Base-by-base conservation (phyloP, 345 rosid species). In the Gossypium longicalyx region DNA sequence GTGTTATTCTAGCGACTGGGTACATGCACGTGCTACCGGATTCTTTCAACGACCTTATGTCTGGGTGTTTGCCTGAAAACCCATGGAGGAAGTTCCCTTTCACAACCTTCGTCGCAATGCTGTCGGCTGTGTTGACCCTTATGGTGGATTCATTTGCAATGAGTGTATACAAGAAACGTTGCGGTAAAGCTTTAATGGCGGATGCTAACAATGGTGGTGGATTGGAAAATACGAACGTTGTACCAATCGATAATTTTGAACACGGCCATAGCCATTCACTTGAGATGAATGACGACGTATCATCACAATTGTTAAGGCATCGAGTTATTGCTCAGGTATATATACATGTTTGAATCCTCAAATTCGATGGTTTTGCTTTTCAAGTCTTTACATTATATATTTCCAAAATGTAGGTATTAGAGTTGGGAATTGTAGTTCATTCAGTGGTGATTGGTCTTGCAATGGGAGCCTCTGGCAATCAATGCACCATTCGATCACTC, bases 11-110 rank as follows among this genome's bases (percentile, higher is more conserved):
- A 0, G 95, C 91, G 1, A 93, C 98, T 0, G 98, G 95, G 23
- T 93, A 86, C 82, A 90, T 89, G 93, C 97, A 93, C 57, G 97
- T 91, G 27, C 72, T 91, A 64, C 97, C 97, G 3, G 97, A 93
- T 74, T 89, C 97, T 56, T 93, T 90, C 41, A 89, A 86, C 66
- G 84, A 84, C 87, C 77, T 93, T 69, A 78, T 79, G 13, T 93
- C 95, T 0, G 25, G 43, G 3, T 91, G 98, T 78, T 83, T 93
- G 77, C 22, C 77, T 0, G 89, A 85, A 4, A 81, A 79, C 27
- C 97, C 98, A 0, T 87, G 98, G 97, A 87, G 84, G 73, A 93
- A 89, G 76, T 93, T 91, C 78, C 95, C 93, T 0, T 89, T 93
- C 78, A 81, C 93, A 2, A 88, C 89, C 2, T 91, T 93, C 74